These are phyloP conservation scores for Mycena belliarum DNA, from an alignment of 768 basidiomycete genomes.

Conservation along the genomic window DNA sequence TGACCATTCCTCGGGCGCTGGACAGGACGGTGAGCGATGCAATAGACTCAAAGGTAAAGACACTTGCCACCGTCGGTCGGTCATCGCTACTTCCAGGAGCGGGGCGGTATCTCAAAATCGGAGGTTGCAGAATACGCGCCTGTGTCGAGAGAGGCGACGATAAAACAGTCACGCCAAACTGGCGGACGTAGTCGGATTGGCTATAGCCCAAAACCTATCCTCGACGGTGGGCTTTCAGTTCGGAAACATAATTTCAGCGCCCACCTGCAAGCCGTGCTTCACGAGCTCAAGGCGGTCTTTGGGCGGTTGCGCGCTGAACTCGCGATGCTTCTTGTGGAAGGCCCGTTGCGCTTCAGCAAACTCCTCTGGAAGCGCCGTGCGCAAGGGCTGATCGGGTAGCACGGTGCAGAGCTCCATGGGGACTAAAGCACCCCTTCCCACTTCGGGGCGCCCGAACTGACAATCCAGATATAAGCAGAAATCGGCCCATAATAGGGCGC, in stretches of 20 bases:
- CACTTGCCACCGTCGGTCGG: not conserved
- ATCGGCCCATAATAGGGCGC: not conserved
- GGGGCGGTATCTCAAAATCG: not conserved
- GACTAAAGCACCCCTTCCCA: conserved; percentile 50
- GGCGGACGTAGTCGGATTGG: not conserved
- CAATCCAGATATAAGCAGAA: no score
- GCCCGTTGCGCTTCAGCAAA: conserved; percentile 59
- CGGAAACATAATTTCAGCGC: not conserved
- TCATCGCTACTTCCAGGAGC: not conserved
- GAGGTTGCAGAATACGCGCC: not conserved
- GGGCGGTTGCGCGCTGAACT: conserved; percentile 69
- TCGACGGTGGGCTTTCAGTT: no score
- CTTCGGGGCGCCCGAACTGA: conserved; percentile 47
- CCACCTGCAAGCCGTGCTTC: conserved; percentile 45
- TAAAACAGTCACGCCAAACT: not conserved
- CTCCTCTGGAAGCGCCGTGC: conserved; percentile 66
- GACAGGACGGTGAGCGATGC: not conserved
- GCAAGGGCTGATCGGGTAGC: conserved; percentile 65
- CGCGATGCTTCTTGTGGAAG: no score
- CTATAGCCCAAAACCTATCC: not conserved
- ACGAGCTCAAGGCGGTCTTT: conserved; percentile 56
- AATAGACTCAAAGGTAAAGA: not conserved
- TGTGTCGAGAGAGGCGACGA: not conserved
- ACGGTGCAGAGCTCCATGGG: conserved; percentile 71
- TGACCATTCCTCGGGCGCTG: conserved; percentile 63